These are phyloP conservation scores for Agarophyton chilense DNA, from an alignment of 23 red algal species.

Conservation along the genomic window DNA sequence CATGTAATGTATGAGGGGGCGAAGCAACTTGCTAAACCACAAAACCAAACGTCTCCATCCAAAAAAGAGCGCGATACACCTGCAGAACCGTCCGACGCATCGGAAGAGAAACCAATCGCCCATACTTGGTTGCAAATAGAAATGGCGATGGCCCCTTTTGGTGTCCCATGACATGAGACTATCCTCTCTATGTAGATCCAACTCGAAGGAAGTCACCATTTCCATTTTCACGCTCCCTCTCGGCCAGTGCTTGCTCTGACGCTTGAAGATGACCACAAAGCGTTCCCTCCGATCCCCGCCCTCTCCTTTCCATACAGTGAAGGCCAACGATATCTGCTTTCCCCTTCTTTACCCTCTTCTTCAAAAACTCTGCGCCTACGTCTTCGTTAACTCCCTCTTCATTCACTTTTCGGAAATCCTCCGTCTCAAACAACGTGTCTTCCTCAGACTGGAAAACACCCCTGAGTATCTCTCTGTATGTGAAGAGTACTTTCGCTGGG, in stretches of 20 bases:
- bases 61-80: constrained; percentile 20
- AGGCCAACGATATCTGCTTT: constrained; percentile 26
- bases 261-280: constrained; percentile 29
- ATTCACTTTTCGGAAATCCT: not conserved
- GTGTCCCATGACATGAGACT: constrained; percentile 11
- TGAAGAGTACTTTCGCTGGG: not conserved
- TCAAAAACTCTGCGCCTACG: not conserved
- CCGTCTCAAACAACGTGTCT: not conserved
- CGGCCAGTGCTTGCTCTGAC: constrained; percentile 36
- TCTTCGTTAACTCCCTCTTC: constrained; percentile 2
- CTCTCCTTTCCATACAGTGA: not conserved
- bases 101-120: constrained; percentile 24
- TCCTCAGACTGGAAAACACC: not conserved
- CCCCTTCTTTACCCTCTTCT: not conserved
- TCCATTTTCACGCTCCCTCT: constrained; percentile 14
- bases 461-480: too few species aligned
- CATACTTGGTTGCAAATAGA: not conserved
- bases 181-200: not conserved
- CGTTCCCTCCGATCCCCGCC: not conserved
- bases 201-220: constrained; percentile 1
- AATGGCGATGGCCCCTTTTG: not conserved
- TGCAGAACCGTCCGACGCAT: not conserved
- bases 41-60: not conserved
- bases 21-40: not conserved
- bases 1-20: not conserved